Evolutionary conservation across 805 yeast genomes (phyloP), one percentile per base, ranked within the genome.

Genomic region (Kuraishia cidri): DNA sequence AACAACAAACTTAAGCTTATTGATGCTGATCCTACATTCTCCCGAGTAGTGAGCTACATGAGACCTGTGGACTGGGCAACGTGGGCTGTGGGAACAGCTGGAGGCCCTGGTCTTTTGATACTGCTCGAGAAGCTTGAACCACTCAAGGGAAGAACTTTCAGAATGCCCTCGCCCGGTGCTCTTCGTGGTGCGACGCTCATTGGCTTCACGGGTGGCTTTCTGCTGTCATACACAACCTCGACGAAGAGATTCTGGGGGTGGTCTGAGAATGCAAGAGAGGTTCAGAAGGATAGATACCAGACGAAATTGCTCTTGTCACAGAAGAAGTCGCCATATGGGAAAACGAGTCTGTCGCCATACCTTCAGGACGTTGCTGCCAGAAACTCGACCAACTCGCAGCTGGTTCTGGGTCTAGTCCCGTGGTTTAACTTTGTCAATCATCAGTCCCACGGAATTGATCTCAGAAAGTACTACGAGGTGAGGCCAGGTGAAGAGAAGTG

Each of bases 391-490:
- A 75, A 75, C 50, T 74, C 94, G 6, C 75, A 73, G 48, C 54
- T 73, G 36, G 60, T 66, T 35, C 51, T 78, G 45, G 70, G 75
- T 35, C 50, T 81, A 39, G 54, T 84, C 46, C 94, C 94, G 16
- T 78, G 86, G 85, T 83, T 85, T 65, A 85, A 85, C 60, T 62
- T 81, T 40, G 86, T 76, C 30, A 60, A 75, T 52, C 95, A 84
- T 56, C 86, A 83, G 44, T 78, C 75, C 61, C 95, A 84, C 56
- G 92, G 90, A 17, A 75, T 82, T 37, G 80, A 78, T 48, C 62
- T 79, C 38, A 64, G 66, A 48, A 75, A 65, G 48, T 79, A 76
- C 41, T 66, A 67, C 39, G 75, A 69, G 50, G 62, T 56, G 33
- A 63, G 79, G 48, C 64, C 69, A 17, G 79, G 79, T 25, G 79